These are phyloP conservation scores for Thermothielavioides terrestris DNA, from an alignment of 495 filamentous ascomycete species.

Conservation along the genomic window DNA sequence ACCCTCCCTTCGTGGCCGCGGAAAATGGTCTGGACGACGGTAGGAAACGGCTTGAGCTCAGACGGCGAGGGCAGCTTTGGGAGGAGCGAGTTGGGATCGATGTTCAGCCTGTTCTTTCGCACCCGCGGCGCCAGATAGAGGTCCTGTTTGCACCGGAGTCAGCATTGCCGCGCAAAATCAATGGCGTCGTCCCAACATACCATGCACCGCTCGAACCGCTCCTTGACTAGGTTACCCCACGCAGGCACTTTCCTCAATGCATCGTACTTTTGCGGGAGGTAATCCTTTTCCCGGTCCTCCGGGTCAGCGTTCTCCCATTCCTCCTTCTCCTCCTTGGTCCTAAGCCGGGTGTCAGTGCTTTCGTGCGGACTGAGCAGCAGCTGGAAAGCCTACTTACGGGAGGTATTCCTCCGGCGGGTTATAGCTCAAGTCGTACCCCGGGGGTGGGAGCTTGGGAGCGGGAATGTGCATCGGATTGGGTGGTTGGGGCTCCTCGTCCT, in stretches of 20 bases:
- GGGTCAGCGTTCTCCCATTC: conserved; percentile 83
- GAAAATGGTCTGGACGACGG: conserved; percentile 73
- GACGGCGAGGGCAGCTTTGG: conserved; percentile 93
- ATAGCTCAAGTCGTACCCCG: conserved; percentile 90
- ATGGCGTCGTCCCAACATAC: conserved; percentile 2
- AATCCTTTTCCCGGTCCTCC: conserved; percentile 86
- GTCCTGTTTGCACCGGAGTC: conserved; percentile 38
- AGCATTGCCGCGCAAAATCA: not conserved
- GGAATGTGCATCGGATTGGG: conserved; percentile 91
- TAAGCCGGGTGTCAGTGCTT: conserved; percentile 8
- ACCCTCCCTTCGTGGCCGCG: conserved; percentile 84
- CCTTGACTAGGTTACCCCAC: conserved; percentile 85
- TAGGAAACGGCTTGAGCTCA: conserved; percentile 89
- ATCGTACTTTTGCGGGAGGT: conserved; percentile 69
- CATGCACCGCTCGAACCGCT: conserved; percentile 90
- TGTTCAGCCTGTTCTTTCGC: conserved; percentile 87
- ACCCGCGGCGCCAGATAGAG: conserved; percentile 90
- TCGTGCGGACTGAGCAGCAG: not conserved
- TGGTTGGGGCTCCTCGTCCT: conserved; percentile 72
- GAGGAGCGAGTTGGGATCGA: conserved; percentile 86
- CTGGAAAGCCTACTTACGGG: conserved; percentile 34
- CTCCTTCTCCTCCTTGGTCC: conserved; percentile 67
- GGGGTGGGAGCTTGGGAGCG: conserved; percentile 90
- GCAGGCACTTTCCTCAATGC: conserved; percentile 85
- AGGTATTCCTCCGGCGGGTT: conserved; percentile 95